Conservation (phyloP, 2,329 filamentous ascomycete genomes). For the Aspergillus aculeatus region DNA sequence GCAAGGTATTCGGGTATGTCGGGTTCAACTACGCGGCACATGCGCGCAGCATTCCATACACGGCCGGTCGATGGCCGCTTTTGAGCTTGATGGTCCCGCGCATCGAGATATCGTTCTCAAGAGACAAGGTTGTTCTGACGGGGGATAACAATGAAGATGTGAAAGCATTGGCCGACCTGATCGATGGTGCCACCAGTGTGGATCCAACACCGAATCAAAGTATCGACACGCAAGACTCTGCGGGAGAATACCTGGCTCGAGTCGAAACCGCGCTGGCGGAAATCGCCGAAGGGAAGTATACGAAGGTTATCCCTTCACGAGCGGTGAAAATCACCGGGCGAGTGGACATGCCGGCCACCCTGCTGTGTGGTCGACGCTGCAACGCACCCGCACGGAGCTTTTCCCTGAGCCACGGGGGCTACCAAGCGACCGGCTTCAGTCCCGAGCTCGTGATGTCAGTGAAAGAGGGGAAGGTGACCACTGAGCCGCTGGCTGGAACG, state of each 20-base stretch:
- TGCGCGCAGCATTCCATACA: conserved; percentile 4
- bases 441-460: conserved; percentile 18
- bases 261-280: conserved; percentile 7
- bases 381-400: conserved; percentile 18
- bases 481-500: conserved; percentile 18
- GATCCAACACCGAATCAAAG: background rate
- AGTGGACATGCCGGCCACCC: conserved; percentile 17
- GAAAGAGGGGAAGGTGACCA: conserved; percentile 11
- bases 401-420: conserved; percentile 12
- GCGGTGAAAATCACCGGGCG: conserved; percentile 1
- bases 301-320: conserved; percentile 18
- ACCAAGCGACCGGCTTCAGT: conserved; percentile 19
- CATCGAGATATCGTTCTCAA: background rate
- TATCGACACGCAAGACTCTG: background rate
- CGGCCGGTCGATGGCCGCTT: conserved; percentile 13
- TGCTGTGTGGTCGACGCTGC: conserved; percentile 12
- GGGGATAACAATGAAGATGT: conserved; percentile 1
- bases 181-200: background rate
- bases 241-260: background rate
- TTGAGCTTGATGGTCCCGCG: conserved; percentile 11
- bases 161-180: background rate
- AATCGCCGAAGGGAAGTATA: conserved; percentile 9
- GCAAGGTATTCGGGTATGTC: conserved; percentile 14
- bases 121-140: background rate
- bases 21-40: conserved; percentile 19